phyloP scores from a whole-genome alignment of 139 green algal genomes.

The Auxenochlorella pyrenoidosa region DNA sequence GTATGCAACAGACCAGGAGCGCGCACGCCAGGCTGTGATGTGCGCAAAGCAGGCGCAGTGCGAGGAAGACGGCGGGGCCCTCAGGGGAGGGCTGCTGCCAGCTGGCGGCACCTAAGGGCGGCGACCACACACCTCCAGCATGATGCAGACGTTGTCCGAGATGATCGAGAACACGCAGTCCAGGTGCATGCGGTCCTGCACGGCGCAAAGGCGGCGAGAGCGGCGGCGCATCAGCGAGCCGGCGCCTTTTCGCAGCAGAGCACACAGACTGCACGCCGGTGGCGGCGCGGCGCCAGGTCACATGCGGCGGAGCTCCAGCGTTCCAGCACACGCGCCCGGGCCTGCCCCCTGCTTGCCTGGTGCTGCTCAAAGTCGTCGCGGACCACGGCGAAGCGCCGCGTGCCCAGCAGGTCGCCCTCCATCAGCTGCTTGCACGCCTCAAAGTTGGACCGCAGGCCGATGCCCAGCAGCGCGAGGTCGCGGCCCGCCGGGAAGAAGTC shows the following conservation, averaged over 20 bases:
- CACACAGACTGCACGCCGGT: too few relatives aligned
- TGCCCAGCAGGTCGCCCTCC: constrained; percentile 88
- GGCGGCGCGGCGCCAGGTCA: neutral
- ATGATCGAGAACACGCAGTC: constrained; percentile 95
- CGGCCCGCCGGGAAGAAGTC: constrained; percentile 90
- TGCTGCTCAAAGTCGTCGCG: constrained; percentile 91
- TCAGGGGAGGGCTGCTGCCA: too few relatives aligned
- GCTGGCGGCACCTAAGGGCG: too few relatives aligned
- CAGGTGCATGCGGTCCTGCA: constrained; percentile 96
- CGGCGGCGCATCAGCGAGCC: neutral
- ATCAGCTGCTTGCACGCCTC: constrained; percentile 89
- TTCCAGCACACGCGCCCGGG: too few relatives aligned
- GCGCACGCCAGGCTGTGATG: neutral
- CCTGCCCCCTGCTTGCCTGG: constrained; percentile 65
- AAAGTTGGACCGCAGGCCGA: constrained; percentile 93
- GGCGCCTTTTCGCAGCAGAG: too few relatives aligned
- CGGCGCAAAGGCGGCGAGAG: neutral
- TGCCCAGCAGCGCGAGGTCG: constrained; percentile 84
- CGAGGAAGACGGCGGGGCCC: too few relatives aligned
- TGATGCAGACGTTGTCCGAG: constrained; percentile 85
- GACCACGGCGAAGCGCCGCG: constrained; percentile 85
- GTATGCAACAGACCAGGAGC: neutral
- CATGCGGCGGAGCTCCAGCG: too few relatives aligned
- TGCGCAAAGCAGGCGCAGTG: too few relatives aligned
- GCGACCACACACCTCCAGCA: constrained; percentile 69